Evolutionary conservation across 768 basidiomycete genomes (phyloP), one percentile per base, ranked within the genome.

Genomic region (Multifurca ochricompacta): DNA sequence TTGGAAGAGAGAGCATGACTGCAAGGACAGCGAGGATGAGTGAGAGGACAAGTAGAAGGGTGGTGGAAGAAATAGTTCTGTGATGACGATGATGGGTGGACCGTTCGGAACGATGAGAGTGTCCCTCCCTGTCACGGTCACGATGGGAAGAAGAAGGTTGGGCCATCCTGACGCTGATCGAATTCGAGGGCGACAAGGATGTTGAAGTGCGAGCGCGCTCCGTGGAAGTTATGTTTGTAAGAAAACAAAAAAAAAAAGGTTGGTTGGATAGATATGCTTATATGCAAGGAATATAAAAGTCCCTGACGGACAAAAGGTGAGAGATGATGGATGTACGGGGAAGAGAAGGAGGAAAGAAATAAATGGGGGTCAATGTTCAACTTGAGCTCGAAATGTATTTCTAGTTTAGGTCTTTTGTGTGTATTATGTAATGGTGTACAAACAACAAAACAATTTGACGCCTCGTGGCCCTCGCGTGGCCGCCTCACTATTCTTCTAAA

Each of bases 41-140:
- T 10, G 90, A 91, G 37, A 92, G 77, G 46, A 91, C 85, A 31
- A 92, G 83, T 48, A 92, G 78, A 30, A 92, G 82, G 13, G 90
- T 92, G 0, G 90, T 92, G 13, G 90, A 91, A 8, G 90, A 91
- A 58, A 92, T 90, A 51, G 90, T 91, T 54, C 90, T 77, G 63
- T 86, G 82, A 54, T 89, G 86, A 65, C 85, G 87, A 64, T 83
- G 82, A 45, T 80, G 80, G 37, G 79, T 78, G 23, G 73, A 71
- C 42, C 82, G 79, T 61, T 83, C 78, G 63, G 81, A 75, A 59
- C 70, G 72, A 49, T 80, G 80, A 37, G 73, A 71, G 42, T 81
- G 79, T 54, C 81, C 70, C 53, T 72, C 69, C 34, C 75, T 71
- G 42, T 77, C 75, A 18, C 75, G 74, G 6, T 76, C 83, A 66